Evolutionary conservation across 352 stramenopile species (phyloP).

Genomic region (Globisporangium nodosum): DNA sequence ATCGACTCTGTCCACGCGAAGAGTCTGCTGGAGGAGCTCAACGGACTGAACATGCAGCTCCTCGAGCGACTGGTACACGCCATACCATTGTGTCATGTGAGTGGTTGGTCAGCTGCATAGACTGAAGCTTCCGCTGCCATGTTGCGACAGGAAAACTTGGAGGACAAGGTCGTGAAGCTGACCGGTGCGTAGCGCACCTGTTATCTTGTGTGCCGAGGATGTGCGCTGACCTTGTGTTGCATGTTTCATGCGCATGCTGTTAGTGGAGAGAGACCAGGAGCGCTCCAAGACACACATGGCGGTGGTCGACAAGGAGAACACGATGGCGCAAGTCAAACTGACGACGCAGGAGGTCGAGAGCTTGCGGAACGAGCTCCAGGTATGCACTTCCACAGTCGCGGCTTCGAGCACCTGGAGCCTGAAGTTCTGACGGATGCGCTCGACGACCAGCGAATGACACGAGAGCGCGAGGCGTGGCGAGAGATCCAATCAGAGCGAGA

Average conservation of each 20-base stretch:
- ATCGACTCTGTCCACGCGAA: conserved; percentile 39
- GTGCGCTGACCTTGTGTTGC: too few species aligned
- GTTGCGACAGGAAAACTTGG: conserved; percentile 48
- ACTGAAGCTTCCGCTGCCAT: not conserved
- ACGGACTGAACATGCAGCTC: conserved; percentile 81
- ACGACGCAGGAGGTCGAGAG: conserved; percentile 48
- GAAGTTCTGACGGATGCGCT: not conserved
- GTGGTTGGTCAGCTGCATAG: not conserved
- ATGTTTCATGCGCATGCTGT: not conserved
- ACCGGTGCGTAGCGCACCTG: conserved; percentile 23
- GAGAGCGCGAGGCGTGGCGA: conserved; percentile 68
- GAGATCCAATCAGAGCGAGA: conserved; percentile 78
- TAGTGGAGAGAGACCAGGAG: conserved; percentile 72
- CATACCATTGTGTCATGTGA: not conserved
- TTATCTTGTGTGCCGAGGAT: too few species aligned
- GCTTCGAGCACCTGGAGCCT: not conserved
- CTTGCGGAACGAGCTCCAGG: conserved; percentile 47
- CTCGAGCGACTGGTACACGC: conserved; percentile 63
- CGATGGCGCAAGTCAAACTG: conserved; percentile 28
- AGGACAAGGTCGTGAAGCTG: conserved; percentile 61
- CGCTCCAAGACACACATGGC: conserved; percentile 57
- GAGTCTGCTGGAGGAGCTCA: conserved; percentile 76
- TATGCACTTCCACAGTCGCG: not conserved
- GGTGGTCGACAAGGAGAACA: conserved; percentile 64
- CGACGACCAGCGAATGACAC: conserved; percentile 44